Base-by-base conservation (phyloP, 164 flowering plant species). In the Vitis amurensis region DNA sequence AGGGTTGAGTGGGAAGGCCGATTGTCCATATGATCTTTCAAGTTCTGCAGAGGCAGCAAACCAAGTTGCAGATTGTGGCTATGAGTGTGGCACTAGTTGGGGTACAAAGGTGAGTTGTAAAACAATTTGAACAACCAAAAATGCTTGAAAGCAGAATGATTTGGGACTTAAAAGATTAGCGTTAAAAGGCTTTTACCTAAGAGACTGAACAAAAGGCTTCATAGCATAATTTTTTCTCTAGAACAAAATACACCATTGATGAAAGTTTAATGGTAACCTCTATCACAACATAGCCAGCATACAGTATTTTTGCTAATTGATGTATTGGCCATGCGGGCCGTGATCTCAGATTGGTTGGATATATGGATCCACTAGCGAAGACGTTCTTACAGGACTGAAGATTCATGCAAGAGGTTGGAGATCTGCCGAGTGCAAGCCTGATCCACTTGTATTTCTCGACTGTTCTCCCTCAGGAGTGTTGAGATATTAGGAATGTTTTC, bases 351-450 rank as follows among this genome's bases (percentile, higher is more conserved):
- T 83, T 27, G 93, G 95, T 2, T 87, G 81, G 88, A 50, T 80
- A 0, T 88, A 90, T 63, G 95, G 92, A 37, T 83, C 92, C 0
- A 23, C 75, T 11, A 64, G 80, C 0, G 92, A 87, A 60, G 93
- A 90, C 50, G 53, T 82, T 0, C 72, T 83, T n/a, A 87, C 95
- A 0, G 89, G 95, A 9, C 27, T 84, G 4, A 59, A 12, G 23
- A 87, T 90, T 61, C 92, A 90, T 58, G 50, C 66, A 2, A 80
- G 48, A 53, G 95, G 91, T 0, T 88, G 91, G 88, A 69, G 23
- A 52, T 74, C 88, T 0, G 60, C 14, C 0, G 72, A 50, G 13
- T 66, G 50, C 27, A 52, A 70, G 1, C 87, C 84, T 0, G 75
- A 82, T 10, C 87, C 82, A 50, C 78, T 79, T 8, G 81, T 78